Percentiles rank a stretch among this genome's conserved stretches.
phyloP scores from a whole-genome alignment of 2,329 filamentous ascomycete genomes.

The Cyclaneusma minus region DNA sequence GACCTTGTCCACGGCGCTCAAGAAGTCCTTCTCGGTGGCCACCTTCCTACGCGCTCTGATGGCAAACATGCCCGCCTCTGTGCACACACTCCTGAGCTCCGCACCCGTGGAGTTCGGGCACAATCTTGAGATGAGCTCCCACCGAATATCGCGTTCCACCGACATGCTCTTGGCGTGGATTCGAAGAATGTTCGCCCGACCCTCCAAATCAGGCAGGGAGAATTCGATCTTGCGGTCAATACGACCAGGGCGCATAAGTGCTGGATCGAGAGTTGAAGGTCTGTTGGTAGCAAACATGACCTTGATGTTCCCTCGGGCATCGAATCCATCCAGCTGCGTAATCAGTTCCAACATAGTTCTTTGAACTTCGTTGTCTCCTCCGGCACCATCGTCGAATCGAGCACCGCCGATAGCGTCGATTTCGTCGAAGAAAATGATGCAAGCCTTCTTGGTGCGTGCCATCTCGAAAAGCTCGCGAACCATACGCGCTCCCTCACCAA shows the following conservation, averaged over 20 bases:
- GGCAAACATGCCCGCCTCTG: conserved; percentile 96
- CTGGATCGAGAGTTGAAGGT: conserved; percentile 89
- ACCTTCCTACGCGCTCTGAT: conserved; percentile 93
- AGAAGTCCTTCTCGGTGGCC: conserved; percentile 95
- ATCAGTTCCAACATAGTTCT: conserved; percentile 97
- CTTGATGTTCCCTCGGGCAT: conserved; percentile 94
- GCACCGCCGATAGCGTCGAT: conserved; percentile 93
- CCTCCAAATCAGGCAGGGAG: conserved; percentile 90
- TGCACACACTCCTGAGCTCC: conserved; percentile 89
- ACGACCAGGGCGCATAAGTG: conserved; percentile 89
- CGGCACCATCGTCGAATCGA: conserved; percentile 90
- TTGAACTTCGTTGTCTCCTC: conserved; percentile 95
- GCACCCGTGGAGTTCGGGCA: conserved; percentile 97
- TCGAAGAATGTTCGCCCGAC: conserved; percentile 89
- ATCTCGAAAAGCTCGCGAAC: conserved; percentile 98
- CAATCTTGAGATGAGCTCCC: conserved; percentile 93
- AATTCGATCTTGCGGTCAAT: conserved; percentile 99
- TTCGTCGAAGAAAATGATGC: conserved; percentile 99
- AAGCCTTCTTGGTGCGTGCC: conserved; percentile 98
- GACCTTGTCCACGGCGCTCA: conserved; percentile 96
- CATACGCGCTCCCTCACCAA: conserved; percentile 96
- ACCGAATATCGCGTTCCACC: conserved; percentile 94
- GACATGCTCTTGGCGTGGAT: conserved; percentile 99
- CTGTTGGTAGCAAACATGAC: conserved; percentile 99
- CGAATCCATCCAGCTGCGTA: conserved; percentile 92